Base-by-base conservation (phyloP, 1,284 basidiomycete genomes). In the Cryptococcus amylolentus region DNA sequence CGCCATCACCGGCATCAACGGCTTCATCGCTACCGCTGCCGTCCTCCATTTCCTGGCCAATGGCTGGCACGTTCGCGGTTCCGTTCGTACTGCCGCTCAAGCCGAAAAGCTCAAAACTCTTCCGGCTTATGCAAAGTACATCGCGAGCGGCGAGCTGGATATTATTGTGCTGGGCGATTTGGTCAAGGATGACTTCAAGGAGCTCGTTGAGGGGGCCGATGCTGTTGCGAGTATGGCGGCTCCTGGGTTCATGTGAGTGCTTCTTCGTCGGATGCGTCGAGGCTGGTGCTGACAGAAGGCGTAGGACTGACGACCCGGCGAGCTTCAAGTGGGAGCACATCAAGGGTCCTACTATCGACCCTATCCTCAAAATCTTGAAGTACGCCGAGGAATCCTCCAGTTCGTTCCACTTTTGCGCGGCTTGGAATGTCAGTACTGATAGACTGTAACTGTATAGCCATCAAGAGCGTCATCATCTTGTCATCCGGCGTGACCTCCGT, bases 291-390 rank as follows among this genome's bases (percentile, higher is more conserved):
- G 31, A 31, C 31, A 7, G 1, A 31, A 7, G 10, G 7, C 10
- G 5, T 31, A 31, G 31, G 31, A 6, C 10, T 28, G 27, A 14
- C n/a, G 3, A 49, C 45, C 56, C 20, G 59, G 10, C 57, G 14
- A 20, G 20, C 20, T 55, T 54, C 26, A 58, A 47, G 9, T 69
- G 63, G 62, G 61, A 64, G 14, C 75, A 76, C 28, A 69, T 80
- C 46, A 72, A 79, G 54, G 69, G 76, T 50, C 80, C 80, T 2
- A 80, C 80, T 14, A 75, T 81, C 20, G 64, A 78, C 45, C 80
- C 80, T 3, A 80, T 79, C 0, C 60, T 66, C 12, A 72, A 70
- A 51, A 65, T 81, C 9, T 66, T 82, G 12, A 62, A 72, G 20
- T 59, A 69, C 41, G 74, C 77, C 14, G 60, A 64, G 27, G 68